Percentiles rank a stretch among this genome's conserved stretches.
These are phyloP conservation scores for Bipolaris gigantea DNA, from an alignment of 2,329 filamentous ascomycete genomes.

Conservation along the genomic window DNA sequence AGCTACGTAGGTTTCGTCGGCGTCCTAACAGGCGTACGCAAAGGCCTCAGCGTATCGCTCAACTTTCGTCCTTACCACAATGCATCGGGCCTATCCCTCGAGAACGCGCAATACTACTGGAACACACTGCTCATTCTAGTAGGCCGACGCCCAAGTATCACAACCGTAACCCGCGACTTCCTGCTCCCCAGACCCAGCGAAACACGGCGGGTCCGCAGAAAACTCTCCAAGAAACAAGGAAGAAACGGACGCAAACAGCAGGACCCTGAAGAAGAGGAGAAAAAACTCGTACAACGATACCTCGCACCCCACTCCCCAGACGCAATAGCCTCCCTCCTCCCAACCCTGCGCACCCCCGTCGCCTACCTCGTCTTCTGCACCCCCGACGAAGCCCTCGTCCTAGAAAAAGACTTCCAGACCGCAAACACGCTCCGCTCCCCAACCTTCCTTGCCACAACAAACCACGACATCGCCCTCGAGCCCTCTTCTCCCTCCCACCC, in stretches of 20 bases:
- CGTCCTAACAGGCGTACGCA: conserved; percentile 54
- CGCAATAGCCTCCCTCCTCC: conserved; percentile 40
- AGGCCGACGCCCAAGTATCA: conserved; percentile 57
- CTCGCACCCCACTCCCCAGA: conserved; percentile 13
- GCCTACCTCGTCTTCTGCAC: conserved; percentile 62
- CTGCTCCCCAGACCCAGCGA: conserved; percentile 37
- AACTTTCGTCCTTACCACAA: conserved; percentile 57
- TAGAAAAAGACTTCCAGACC: conserved; percentile 59
- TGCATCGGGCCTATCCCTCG: conserved; percentile 33
- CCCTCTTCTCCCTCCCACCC: not conserved
- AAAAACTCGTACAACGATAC: not conserved
- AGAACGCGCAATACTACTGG: conserved; percentile 49
- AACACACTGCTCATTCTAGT: conserved; percentile 59
- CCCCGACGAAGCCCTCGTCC: conserved; percentile 50
- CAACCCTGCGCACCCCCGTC: conserved; percentile 52
- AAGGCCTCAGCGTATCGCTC: conserved; percentile 52
- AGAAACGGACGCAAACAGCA: not conserved
- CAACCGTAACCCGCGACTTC: conserved; percentile 53
- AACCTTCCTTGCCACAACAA: conserved; percentile 60
- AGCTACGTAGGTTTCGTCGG: conserved; percentile 58
- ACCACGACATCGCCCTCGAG: conserved; percentile 52
- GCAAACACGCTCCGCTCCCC: conserved; percentile 51
- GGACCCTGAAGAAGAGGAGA: not conserved
- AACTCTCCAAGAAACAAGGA: not conserved
- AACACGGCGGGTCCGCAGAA: not conserved